Conservation (phyloP, 805 yeast species). For the Cyberlindnera mississippiensis region DNA sequence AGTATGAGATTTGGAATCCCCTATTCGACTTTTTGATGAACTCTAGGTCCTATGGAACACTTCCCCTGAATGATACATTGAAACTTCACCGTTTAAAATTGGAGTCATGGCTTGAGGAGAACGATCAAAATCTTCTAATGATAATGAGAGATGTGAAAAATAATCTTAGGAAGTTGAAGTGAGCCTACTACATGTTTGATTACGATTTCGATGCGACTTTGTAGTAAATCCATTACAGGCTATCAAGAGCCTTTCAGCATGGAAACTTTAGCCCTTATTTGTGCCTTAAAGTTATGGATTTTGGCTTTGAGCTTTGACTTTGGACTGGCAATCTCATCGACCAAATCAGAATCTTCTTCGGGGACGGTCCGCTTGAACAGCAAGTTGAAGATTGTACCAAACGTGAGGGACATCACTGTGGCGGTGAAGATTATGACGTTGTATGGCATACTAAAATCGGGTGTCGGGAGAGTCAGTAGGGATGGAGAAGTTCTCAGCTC, state of each 20-base stretch:
- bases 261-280: background rate
- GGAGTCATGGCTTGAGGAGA: slow-evolving; percentile 38
- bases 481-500: slow-evolving; percentile 81
- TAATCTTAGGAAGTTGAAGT: slow-evolving; percentile 20
- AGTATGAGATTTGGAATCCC: slow-evolving; percentile 62
- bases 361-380: slow-evolving; percentile 71
- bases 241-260: background rate
- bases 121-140: slow-evolving; percentile 25
- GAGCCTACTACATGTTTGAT: no score
- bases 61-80: slow-evolving; percentile 41
- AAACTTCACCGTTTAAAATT: slow-evolving; percentile 32
- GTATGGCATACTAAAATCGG: slow-evolving; percentile 98
- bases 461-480: slow-evolving; percentile 84
- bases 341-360: slow-evolving; percentile 50
- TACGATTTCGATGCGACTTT: no score
- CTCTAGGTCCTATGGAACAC: slow-evolving; percentile 36
- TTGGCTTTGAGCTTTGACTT: slow-evolving; percentile 9
- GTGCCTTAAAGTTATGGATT: slow-evolving; percentile 2
- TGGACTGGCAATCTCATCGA: slow-evolving; percentile 18
- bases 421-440: slow-evolving; percentile 93
- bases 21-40: slow-evolving; percentile 64
- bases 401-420: slow-evolving; percentile 87
- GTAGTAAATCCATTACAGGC: no score
- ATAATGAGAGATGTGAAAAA: slow-evolving; percentile 36
- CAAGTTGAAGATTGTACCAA: slow-evolving; percentile 81